Conservation (phyloP, 768 basidiomycete genomes). For the Suillus clintonianus region DNA sequence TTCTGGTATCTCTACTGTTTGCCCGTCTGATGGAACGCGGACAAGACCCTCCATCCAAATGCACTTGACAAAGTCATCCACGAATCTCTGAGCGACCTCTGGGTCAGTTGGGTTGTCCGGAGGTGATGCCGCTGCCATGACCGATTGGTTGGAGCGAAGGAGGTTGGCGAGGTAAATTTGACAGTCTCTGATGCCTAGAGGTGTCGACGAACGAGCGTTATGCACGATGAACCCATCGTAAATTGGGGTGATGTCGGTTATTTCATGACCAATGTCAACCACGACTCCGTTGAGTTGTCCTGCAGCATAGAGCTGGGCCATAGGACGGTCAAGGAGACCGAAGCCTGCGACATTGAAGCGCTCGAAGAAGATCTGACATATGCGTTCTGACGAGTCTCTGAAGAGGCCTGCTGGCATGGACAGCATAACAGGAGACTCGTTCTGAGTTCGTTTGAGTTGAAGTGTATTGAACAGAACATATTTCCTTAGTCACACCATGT, state of each 20-base stretch:
- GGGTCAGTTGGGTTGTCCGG: conserved; percentile 47
- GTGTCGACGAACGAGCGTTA: conserved; percentile 53
- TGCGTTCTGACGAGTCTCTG: conserved; percentile 65
- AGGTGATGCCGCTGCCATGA: conserved; percentile 60
- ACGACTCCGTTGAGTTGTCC: conserved; percentile 73
- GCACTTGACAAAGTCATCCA: conserved; percentile 66
- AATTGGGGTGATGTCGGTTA: conserved; percentile 77
- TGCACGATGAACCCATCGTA: conserved; percentile 70
- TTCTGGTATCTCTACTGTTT: conserved; percentile 59
- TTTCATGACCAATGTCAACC: conserved; percentile 77
- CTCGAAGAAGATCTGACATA: conserved; percentile 88
- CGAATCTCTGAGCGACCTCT: conserved; percentile 47
- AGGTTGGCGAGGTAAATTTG: conserved; percentile 75
- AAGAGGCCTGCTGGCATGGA: conserved; percentile 68
- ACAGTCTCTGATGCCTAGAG: conserved; percentile 71
- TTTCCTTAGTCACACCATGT: conserved; percentile 58
- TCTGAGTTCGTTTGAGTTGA: conserved; percentile 77
- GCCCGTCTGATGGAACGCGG: conserved; percentile 75
- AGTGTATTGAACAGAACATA: conserved; percentile 76
- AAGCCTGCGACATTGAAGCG: conserved; percentile 89
- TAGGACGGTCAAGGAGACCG: conserved; percentile 77
- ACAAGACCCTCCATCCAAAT: conserved; percentile 66
- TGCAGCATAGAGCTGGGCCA: conserved; percentile 81
- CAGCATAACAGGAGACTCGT: conserved; percentile 84
- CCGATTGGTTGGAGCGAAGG: conserved; percentile 65